Percentiles rank a stretch among this genome's conserved stretches.
Evolutionary conservation across 2,329 filamentous ascomycete species (phyloP).

Genomic region (Fusarium sp.): DNA sequence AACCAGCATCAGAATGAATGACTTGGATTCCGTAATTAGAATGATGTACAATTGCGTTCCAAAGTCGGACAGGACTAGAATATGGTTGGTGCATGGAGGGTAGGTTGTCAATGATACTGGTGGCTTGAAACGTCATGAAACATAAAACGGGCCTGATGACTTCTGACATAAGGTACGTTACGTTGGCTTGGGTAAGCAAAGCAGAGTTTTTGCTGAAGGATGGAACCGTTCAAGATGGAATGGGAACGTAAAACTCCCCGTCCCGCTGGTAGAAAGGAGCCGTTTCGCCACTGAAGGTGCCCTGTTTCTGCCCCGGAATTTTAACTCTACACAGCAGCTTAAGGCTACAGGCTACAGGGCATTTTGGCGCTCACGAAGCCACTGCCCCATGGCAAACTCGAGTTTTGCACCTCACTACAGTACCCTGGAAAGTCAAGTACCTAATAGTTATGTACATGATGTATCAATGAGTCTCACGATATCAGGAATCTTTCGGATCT

Average conservation of each 20-base stretch:
- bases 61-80: not conserved
- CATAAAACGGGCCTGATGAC: conserved; percentile 20
- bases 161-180: not conserved
- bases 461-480: not conserved
- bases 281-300: conserved; percentile 32
- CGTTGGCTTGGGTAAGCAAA: conserved; percentile 18
- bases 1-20: not conserved
- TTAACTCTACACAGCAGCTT: conserved; percentile 28
- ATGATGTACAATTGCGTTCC: not conserved
- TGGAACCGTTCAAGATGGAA: conserved; percentile 6
- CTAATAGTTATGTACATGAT: not conserved
- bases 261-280: conserved; percentile 22
- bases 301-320: conserved; percentile 28
- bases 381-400: too few species aligned
- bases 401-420: not conserved
- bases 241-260: conserved; percentile 35
- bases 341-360: not conserved
- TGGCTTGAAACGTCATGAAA: conserved; percentile 29
- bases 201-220: conserved; percentile 1
- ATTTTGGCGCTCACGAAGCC: not conserved
- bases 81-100: conserved; percentile 5
- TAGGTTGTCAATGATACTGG: conserved; percentile 15
- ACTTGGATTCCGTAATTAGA: not conserved
- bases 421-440: not conserved
- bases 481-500: not conserved